Base-by-base conservation (phyloP, 176 grass and related monocot genomes). In the Oryza officinalis region DNA sequence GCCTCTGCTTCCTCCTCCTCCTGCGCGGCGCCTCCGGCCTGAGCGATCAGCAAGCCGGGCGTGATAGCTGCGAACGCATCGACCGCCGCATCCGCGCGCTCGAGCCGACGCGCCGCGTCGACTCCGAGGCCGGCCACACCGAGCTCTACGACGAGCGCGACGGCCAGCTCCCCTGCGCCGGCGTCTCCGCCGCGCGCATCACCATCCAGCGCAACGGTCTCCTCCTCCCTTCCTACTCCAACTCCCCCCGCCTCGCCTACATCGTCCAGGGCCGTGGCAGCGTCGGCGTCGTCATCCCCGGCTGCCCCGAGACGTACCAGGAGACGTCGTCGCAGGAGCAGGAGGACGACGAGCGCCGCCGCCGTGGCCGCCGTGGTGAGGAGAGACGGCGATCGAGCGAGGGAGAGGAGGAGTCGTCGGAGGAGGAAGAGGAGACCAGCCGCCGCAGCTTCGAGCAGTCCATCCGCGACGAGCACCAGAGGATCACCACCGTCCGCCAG, bases 281-380 rank as follows among this genome's bases (percentile, higher is more conserved):
- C 38, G 6, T 61, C 22, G 72, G 86, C 2, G 25, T 74, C 43
- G 80, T 83, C 31, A 71, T 88, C 80, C 38, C 80, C 1, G 86
- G 86, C 12, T 88, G 86, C 40, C 86, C 86, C 0, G 86, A 88
- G 73, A 78, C 86, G 44, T 88, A 71, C 80, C 86, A 88, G 71
- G 80, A 87, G 1, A 23, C 4, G 3, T 47, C 45, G 45, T 15
- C 45, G 4, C 60, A 76, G 68, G 37, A 43, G 64, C 13, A 46
- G 5, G 65, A 15, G 9, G 18, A 65, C n/a, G 60, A 60, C 71
- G 71, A 47, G 12, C 43, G 25, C 41, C 43, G 71, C 60, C 20
- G 61, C 50, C 20, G 35, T 8, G 6, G 38, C 1, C 59, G 64
- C 5, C 32, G 68, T 35, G 18, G 68, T 4, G 35, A 71, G 33